Evolutionary conservation across 495 filamentous ascomycete species (phyloP), one percentile per base, ranked within the genome.

Genomic region (Daldinia grandis): DNA sequence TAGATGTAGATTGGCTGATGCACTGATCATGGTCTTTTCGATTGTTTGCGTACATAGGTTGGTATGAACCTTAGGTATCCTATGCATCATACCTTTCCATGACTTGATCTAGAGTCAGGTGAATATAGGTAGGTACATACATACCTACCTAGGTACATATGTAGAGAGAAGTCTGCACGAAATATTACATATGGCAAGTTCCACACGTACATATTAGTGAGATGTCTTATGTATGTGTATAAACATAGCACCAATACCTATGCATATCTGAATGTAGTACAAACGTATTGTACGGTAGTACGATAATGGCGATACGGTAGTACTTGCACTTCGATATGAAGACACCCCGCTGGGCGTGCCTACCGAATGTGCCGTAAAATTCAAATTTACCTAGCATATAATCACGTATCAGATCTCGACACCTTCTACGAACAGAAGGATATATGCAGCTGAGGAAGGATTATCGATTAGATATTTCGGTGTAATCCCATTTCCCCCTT

Each of bases 341-440:
- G 33, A 57, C 54, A 37, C 30, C 30, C 54, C 9, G 30, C 54
- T 57, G 54, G 54, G 54, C 33, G 33, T 57, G 30, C 3, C 37
- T 40, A 8, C 38, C 19, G 19, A 51, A 57, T 57, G 31, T 57
- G 54, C 54, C 54, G 53, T 28, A 31, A 33, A 31, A 55, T 31
- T 55, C 30, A 24, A 24, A 35, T 57, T 31, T 57, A 37, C 10
- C 14, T 35, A 7, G 7, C 5, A 19, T 24, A 21, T 47, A 47
- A 53, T 17, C 33, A 19, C 24, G 33, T 57, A 21, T 57, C 54
- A 21, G 54, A 15, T 57, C 30, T 57, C 17, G 15, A 19, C 12
- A 57, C 54, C 54, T 57, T 57, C 54, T 57, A 40, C 28, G 28
- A 57, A 57, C 8, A 57, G 54, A 57, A 57, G 54, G 31, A 7